Conservation (phyloP, 225 moss, liverwort and hornwort genomes). For the Straminergon stramineum region DNA sequence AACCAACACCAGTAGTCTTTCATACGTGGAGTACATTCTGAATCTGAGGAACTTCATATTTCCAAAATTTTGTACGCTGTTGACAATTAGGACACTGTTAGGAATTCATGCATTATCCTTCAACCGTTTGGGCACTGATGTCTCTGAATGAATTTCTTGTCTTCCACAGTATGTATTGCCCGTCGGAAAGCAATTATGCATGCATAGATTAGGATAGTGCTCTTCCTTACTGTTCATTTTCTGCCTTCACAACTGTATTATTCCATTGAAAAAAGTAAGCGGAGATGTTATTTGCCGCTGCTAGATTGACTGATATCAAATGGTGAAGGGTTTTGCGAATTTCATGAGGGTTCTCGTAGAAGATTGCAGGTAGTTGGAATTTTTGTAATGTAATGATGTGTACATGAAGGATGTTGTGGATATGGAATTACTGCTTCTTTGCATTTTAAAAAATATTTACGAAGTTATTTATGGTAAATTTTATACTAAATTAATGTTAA, state of each 20-base stretch:
- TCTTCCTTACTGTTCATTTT: background rate
- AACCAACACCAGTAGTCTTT: background rate
- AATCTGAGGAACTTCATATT: background rate
- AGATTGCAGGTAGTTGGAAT: background rate
- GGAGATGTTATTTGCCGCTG: background rate
- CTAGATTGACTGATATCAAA: background rate
- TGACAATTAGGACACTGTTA: background rate
- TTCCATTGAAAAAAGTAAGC: background rate
- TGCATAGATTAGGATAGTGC: background rate
- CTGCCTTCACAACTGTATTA: background rate
- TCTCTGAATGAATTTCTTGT: background rate
- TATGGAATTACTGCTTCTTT: background rate
- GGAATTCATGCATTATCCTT: background rate
- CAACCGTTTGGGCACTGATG: background rate
- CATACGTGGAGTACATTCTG: background rate
- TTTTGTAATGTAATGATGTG: background rate
- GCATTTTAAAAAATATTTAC: background rate
- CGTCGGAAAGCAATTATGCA: background rate
- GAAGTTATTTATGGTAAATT: background rate
- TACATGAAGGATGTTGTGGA: background rate
- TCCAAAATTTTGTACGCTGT: background rate
- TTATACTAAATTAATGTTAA: background rate
- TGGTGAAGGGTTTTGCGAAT: background rate
- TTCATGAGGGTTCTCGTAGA: background rate
- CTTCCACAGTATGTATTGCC: background rate